Base-by-base conservation (phyloP, 1,284 basidiomycete species). In the Ustilago hordei region DNA sequence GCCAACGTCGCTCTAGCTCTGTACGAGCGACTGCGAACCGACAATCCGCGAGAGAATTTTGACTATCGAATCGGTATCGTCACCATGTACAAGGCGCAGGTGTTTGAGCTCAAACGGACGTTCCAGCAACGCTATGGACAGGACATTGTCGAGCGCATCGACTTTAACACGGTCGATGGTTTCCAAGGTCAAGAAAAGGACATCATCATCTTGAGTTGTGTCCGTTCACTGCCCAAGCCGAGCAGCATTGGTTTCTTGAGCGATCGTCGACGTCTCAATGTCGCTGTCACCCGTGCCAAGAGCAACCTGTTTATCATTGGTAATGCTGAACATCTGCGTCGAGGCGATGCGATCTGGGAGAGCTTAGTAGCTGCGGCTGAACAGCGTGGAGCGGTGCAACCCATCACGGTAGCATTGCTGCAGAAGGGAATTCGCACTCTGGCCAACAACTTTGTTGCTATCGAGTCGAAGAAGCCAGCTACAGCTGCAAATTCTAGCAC, bases 131-230 rank as follows among this genome's bases (percentile, higher is more conserved):
- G 89, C 11, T 98, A 94, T 84, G 95, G 95, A 0, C 85, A 87
- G 31, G 90, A 91, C 28, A 92, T 97, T 32, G 80, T 65, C 3
- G 66, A 81, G 15, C 90, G 90, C 36, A 91, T 99, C 50, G 93
- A 97, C 80, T 98, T 99, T 88, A 94, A 97, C 85, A 99, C 97
- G 0, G 97, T 99, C 45, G 97, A 99, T 86, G 97, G 97, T 4
- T 99, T 99, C 90, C 97, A 99, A 86, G 97, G 97, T 41, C 91
- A 97, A 84, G 97, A 99, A 88, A 99, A 99, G 90, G 97, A 99
- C 86, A 98, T 99, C 84, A 98, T 99, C 87, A 98, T 99, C 81
- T 90, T 99, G 58, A 95, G 93, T 85, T 99, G 97, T 87, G 97
- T 99, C 15, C 90, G 97, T 84, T 97, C 94, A 87, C 95, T 81